Percentiles rank a stretch among this genome's conserved stretches.
Evolutionary conservation across 495 filamentous ascomycete genomes (phyloP).

Genomic region (Daldinia decipiens): DNA sequence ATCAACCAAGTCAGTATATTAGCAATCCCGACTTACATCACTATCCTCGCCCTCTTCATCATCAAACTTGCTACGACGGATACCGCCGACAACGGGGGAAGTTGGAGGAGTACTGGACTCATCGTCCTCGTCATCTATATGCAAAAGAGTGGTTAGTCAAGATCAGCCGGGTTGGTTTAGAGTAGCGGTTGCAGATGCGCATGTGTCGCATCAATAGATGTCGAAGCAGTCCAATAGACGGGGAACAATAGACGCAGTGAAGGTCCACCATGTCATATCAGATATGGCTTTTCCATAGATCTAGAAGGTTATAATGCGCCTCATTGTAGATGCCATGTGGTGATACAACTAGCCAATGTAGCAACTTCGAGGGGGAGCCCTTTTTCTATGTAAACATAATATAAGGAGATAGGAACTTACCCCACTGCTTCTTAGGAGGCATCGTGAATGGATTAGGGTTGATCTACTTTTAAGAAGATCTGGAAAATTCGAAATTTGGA

Average conservation of each 20-base stretch:
- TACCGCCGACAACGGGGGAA: slow-evolving; percentile 66
- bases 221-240: slow-evolving; percentile 25
- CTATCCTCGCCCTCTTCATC: slow-evolving; percentile 89
- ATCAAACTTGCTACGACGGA: slow-evolving; percentile 75
- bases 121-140: slow-evolving; percentile 72
- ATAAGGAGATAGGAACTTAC: slow-evolving; percentile 42
- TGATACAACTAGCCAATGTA: slow-evolving; percentile 28
- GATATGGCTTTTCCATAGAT: not conserved
- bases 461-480: slow-evolving; percentile 2
- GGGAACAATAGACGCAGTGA: slow-evolving; percentile 22
- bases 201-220: slow-evolving; percentile 38
- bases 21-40: slow-evolving; percentile 68
- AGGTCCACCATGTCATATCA: not conserved
- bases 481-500: not conserved
- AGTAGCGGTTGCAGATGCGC: slow-evolving; percentile 10
- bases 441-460: slow-evolving; percentile 36
- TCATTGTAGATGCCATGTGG: slow-evolving; percentile 15
- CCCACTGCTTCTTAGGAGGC: slow-evolving; percentile 51
- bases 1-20: not conserved
- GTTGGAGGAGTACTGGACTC: slow-evolving; percentile 70
- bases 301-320: slow-evolving; percentile 19
- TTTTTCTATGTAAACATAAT: slow-evolving; percentile 11
- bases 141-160: slow-evolving; percentile 52
- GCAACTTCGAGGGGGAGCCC: slow-evolving; percentile 28
- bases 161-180: not conserved